A percentile compares a stretch with the other conserved stretches of the same genome.
Evolutionary conservation across 768 basidiomycete genomes (phyloP).

Genomic region (Serpula lacrymans): DNA sequence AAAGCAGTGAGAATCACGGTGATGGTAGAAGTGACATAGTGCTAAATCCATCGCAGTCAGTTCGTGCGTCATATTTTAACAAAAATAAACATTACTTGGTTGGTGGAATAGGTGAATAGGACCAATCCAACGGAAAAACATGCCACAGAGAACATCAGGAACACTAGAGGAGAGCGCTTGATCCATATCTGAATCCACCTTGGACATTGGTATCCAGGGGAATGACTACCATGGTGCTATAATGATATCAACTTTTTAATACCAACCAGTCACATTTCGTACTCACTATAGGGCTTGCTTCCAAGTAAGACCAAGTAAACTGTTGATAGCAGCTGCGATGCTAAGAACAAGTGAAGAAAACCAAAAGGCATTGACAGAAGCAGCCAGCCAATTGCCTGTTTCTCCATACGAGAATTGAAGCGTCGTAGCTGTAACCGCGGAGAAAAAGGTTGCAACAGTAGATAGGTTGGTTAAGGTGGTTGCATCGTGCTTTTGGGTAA

Average conservation of each 20-base stretch:
- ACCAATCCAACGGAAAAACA: conserved; percentile 15
- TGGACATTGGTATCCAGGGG: conserved; percentile 16
- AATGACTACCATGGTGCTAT: conserved; percentile 10
- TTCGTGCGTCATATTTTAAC: background rate
- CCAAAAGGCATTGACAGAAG: conserved; percentile 39
- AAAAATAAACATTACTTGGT: conserved; percentile 41
- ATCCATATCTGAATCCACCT: conserved; percentile 22
- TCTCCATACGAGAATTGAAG: conserved; percentile 36
- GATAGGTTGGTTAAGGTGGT: conserved; percentile 39
- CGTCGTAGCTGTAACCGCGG: conserved; percentile 39
- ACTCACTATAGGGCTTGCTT: conserved; percentile 44
- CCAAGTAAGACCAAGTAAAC: conserved; percentile 40
- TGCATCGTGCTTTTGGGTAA: conserved; percentile 39
- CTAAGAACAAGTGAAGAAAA: conserved; percentile 45
- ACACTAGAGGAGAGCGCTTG: conserved; percentile 14
- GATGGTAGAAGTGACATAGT: conserved; percentile 50
- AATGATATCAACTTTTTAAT: background rate
- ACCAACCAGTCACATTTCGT: background rate
- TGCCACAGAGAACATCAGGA: conserved; percentile 18
- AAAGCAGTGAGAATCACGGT: conserved; percentile 68
- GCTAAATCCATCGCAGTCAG: conserved; percentile 33
- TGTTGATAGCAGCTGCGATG: conserved; percentile 41
- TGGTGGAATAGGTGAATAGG: conserved; percentile 37
- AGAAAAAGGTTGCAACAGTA: conserved; percentile 45
- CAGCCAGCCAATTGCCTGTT: conserved; percentile 19